Evolutionary conservation across 495 filamentous ascomycete species (phyloP).

Genomic region (Choiromyces venosus): DNA sequence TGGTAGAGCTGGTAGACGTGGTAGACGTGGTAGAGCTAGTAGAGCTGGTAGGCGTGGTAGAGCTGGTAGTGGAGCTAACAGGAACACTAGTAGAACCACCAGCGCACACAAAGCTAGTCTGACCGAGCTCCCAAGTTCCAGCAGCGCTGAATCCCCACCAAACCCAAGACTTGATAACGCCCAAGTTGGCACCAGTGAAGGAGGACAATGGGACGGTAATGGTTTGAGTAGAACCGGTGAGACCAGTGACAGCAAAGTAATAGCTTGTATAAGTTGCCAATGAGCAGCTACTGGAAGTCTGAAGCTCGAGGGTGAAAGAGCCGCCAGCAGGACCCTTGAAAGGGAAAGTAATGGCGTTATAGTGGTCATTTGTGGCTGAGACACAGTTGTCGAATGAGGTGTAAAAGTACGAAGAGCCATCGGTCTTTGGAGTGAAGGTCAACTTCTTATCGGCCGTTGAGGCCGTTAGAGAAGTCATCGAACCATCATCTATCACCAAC

Average conservation of each 20-base stretch:
- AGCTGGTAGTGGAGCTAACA: neutral
- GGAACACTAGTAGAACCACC: slow-evolving; percentile 15
- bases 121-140: slow-evolving; percentile 51
- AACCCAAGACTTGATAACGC: slow-evolving; percentile 51
- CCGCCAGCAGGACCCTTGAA: slow-evolving; percentile 52
- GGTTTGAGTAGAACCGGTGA: slow-evolving; percentile 52
- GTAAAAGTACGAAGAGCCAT: slow-evolving; percentile 53
- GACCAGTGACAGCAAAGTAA: slow-evolving; percentile 46
- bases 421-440: slow-evolving; percentile 50
- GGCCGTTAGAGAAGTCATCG: slow-evolving; percentile 50
- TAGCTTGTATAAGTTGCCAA: slow-evolving; percentile 48
- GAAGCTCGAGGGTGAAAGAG: slow-evolving; percentile 51
- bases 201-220: slow-evolving; percentile 51
- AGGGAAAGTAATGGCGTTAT: slow-evolving; percentile 53
- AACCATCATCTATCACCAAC: slow-evolving; percentile 50
- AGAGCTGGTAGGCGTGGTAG: slow-evolving; percentile 8
- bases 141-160: slow-evolving; percentile 50
- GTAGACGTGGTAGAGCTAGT: slow-evolving; percentile 23
- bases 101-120: slow-evolving; percentile 51
- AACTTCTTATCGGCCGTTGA: slow-evolving; percentile 47
- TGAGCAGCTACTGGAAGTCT: slow-evolving; percentile 49
- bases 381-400: slow-evolving; percentile 51
- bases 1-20: slow-evolving; percentile 28
- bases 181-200: slow-evolving; percentile 51
- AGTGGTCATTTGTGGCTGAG: slow-evolving; percentile 46